Evolutionary conservation across 2,329 filamentous ascomycete genomes (phyloP), one percentile per base, ranked within the genome.

Genomic region (Ophiostoma sp.): DNA sequence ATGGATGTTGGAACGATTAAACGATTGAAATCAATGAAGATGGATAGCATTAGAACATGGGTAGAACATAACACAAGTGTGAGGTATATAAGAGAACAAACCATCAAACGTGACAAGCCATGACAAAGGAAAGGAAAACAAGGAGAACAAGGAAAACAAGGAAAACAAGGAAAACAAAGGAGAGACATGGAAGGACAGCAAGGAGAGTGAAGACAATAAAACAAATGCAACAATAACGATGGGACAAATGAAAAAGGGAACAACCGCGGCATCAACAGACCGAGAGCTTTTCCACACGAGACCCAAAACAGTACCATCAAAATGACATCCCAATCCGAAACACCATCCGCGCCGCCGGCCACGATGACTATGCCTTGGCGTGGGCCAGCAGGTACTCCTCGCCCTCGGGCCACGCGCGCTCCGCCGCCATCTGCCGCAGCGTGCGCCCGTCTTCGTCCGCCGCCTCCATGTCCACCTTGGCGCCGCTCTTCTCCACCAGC

Each of bases 381-480:
- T 70, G 69, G 0, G 69, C 52, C 65, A 74, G 69, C 68, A 87
- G 74, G 64, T 85, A 80, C 55, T 79, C 75, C 4, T 81, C 79
- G 0, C 83, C 85, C 75, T 88, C 86, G 7, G 83, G 81, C 84
- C 86, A 86, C 9, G 84, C 84, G 40, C 85, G 78, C 40, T 82
- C 81, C 11, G 81, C 79, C 14, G 86, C 85, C 70, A 89, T 84
- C 72, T 89, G 84, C 12, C 83, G 76, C 3, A 87, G 83, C 0
- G 73, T 75, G 41, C 72, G 73, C 44, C 73, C 75, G 40, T 73
- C 72, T 58, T 75, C 73, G 68, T 75, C 75, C 38, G 68, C 67
- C 63, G 67, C 71, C 36, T 74, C 71, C 4, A 76, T 70, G 65
- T 75, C 71, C 49, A 74, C 71, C 36, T 64, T 55, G 66, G 69